These are phyloP conservation scores for Cicer yamashitae DNA, from an alignment of 306 rosid species.

Conservation along the genomic window DNA sequence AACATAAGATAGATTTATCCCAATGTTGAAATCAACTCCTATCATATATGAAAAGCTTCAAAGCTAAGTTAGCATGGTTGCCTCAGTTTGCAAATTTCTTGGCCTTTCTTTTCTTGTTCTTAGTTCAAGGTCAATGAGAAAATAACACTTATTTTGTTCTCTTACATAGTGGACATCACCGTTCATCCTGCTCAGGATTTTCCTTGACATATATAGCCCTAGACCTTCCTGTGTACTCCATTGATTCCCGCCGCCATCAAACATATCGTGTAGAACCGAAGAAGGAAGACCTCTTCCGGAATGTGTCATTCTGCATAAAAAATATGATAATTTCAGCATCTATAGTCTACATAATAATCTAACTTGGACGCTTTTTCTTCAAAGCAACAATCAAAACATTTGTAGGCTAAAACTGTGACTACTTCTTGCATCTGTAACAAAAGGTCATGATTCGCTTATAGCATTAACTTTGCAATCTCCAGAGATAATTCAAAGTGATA, in stretches of 20 bases:
- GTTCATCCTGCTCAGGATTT: conserved; percentile 72
- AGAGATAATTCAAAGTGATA: no score
- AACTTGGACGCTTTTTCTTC: neutral
- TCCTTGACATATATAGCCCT: conserved; percentile 67
- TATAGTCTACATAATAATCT: conserved; percentile 13
- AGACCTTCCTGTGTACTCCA: conserved; percentile 77
- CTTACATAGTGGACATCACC: conserved; percentile 68
- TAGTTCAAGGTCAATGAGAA: conserved; percentile 68
- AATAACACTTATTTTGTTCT: conserved; percentile 68
- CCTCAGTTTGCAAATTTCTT: conserved; percentile 41
- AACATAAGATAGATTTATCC: neutral
- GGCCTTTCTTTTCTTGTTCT: conserved; percentile 53
- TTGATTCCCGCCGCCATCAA: conserved; percentile 62
- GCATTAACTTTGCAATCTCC: no score
- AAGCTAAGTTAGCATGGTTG: conserved; percentile 28
- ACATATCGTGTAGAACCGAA: conserved; percentile 62
- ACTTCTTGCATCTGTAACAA: neutral
- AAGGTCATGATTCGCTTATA: neutral
- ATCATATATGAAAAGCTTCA: conserved; percentile 27
- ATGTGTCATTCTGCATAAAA: conserved; percentile 69
- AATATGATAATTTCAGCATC: conserved; percentile 19
- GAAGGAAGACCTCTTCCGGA: conserved; percentile 76
- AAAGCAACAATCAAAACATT: neutral
- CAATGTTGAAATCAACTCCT: conserved; percentile 9
- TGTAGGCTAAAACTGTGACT: neutral